phyloP scores from a whole-genome alignment of 208 protist genomes.

The Acanthamoeba divionensis region DNA sequence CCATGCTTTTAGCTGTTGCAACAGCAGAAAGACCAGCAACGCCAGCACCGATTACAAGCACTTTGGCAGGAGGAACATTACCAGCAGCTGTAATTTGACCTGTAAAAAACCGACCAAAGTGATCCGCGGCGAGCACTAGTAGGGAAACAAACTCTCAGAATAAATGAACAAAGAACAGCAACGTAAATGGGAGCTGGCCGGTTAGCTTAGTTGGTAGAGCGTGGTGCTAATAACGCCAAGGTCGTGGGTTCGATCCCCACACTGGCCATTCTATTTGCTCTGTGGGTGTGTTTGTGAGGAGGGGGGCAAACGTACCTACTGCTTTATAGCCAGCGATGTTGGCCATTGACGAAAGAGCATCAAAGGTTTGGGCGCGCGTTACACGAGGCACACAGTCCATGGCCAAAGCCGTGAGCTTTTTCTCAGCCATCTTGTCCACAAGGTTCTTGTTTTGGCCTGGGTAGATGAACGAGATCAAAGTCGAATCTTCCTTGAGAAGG shows the following conservation, averaged over 20 bases:
- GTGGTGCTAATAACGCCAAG: not conserved
- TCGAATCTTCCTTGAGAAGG: constrained; percentile 66
- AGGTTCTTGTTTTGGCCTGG: constrained; percentile 70
- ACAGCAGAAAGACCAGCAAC: constrained; percentile 90
- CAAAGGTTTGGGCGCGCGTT: constrained; percentile 78
- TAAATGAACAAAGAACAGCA: not conserved
- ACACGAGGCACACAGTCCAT: constrained; percentile 86
- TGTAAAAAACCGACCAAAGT: constrained; percentile 82
- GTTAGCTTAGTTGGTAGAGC: constrained; percentile 27
- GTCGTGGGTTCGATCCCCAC: constrained; percentile 34
- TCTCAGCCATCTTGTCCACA: constrained; percentile 58
- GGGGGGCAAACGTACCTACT: constrained; percentile 41
- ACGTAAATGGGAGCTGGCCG: not conserved
- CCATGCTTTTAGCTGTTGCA: constrained; percentile 85
- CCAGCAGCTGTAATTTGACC: constrained; percentile 91
- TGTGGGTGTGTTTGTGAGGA: too few relatives aligned
- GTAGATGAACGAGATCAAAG: constrained; percentile 80
- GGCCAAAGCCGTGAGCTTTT: constrained; percentile 72
- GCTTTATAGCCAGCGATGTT: constrained; percentile 89
- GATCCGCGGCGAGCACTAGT: constrained; percentile 49
- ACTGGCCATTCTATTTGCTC: not conserved
- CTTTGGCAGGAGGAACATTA: constrained; percentile 72
- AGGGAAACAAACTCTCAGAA: not conserved
- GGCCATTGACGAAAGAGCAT: constrained; percentile 86
- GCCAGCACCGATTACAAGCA: constrained; percentile 86